phyloP scores from a whole-genome alignment of 352 stramenopile species.

The Pythium chondricola region DNA sequence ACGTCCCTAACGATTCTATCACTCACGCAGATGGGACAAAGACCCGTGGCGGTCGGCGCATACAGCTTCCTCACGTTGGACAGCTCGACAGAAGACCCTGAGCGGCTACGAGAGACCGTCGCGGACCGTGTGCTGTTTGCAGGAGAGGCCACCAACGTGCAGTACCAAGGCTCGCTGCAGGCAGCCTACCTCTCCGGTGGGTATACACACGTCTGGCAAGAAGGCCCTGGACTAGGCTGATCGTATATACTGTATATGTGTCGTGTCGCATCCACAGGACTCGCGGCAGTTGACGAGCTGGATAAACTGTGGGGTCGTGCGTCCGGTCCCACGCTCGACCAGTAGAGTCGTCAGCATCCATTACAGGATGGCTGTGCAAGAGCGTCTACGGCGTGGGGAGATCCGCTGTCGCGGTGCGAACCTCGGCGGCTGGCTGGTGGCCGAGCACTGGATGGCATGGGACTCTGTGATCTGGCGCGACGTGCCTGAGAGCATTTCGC shows the following conservation, averaged over 20 bases:
- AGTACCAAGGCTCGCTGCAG: slow-evolving; percentile 60
- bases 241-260: too few relatives aligned
- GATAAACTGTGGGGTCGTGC: slow-evolving; percentile 10
- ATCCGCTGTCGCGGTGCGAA: slow-evolving; percentile 70
- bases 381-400: slow-evolving; percentile 19
- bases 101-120: slow-evolving; percentile 33
- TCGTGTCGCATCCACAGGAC: slow-evolving; percentile 13
- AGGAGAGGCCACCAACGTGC: slow-evolving; percentile 61
- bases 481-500: slow-evolving; percentile 42
- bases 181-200: slow-evolving; percentile 53
- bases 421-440: slow-evolving; percentile 79
- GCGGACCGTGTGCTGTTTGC: slow-evolving; percentile 47
- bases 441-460: slow-evolving; percentile 82
- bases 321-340: slow-evolving; percentile 4
- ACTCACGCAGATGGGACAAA: slow-evolving; percentile 33
- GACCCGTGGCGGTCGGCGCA: slow-evolving; percentile 43
- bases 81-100: slow-evolving; percentile 49
- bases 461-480: slow-evolving; percentile 79
- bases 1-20: not conserved
- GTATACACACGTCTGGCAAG: too few relatives aligned
- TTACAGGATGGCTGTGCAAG: slow-evolving; percentile 9
- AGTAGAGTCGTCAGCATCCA: not conserved
- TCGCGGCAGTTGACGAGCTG: slow-evolving; percentile 24
- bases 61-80: slow-evolving; percentile 68
- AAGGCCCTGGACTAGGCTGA: too few relatives aligned